Base-by-base conservation (phyloP, 2,329 filamentous ascomycete genomes). In the Neonectria coccinea region DNA sequence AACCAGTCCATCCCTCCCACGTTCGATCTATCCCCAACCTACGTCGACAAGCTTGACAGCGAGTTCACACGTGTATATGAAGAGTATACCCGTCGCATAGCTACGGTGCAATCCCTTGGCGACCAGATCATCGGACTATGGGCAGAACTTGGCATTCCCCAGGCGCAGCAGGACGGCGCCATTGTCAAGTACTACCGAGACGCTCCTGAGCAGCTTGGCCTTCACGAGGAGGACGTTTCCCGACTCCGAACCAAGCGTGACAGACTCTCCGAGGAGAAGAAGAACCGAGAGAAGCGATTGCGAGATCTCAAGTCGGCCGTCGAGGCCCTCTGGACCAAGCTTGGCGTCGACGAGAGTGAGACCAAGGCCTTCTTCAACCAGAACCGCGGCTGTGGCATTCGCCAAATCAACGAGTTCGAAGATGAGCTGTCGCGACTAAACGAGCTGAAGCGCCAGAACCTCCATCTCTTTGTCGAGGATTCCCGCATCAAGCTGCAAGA, bases 61-160 rank as follows among this genome's bases (percentile, higher is more conserved):
- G 96, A 99, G 79, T 99, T 98, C 76, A 93, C 93, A 11, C 89
- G 94, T 65, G 93, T 99, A 20, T 98, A 98, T 79, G 94, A 98
- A 75, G 97, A 99, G 81, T 99, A 98, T 80, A 93, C 91, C 47
- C 91, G 90, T 70, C 92, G 96, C 52, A 85, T 97, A 48, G 86
- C 87, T 31, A 88, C 88, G 0, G 94, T 98, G 14, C 89, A 93
- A 78, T 81, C 89, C 20, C 80, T 93, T 3, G 90, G 89, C 44
- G 92, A 97, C 73, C 89, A 96, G 66, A 95, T 97, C 64, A 96
- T 99, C 73, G 92, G 93, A 72, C 86, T 99, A 0, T 99, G 96
- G 94, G 95, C 93, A 0, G 96, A 99, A 79, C 88, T 99, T 10
- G 96, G 96, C 47, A 97, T 92, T 1, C 94, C 96, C 0, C 94